Evolutionary conservation across 768 basidiomycete genomes (phyloP).

Genomic region (Phylloporus scabripes): DNA sequence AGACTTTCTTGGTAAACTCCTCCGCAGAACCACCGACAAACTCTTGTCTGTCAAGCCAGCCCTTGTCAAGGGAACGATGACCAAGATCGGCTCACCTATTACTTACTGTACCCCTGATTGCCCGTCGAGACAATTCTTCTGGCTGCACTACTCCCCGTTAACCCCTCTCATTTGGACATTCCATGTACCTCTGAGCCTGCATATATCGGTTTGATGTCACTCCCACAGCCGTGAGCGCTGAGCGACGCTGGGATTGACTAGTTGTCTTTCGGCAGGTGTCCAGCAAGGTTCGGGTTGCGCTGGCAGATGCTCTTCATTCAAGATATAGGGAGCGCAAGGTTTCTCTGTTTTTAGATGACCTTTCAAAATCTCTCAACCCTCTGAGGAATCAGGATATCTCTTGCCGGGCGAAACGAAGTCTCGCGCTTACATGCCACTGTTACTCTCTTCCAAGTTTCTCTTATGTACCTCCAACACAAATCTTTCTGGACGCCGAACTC

Average conservation of each 20-base stretch:
- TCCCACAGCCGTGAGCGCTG: constrained; percentile 44
- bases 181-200: constrained; percentile 28
- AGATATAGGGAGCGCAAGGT: constrained; percentile 18
- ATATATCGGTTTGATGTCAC: constrained; percentile 37
- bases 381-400: constrained; percentile 19
- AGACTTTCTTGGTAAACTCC: constrained; percentile 18
- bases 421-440: constrained; percentile 8
- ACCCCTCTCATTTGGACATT: constrained; percentile 3
- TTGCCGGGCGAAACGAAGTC: constrained; percentile 12
- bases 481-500: constrained; percentile 24
- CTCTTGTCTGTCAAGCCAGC: constrained; percentile 11
- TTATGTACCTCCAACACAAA: constrained; percentile 2
- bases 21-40: constrained; percentile 1
- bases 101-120: too few relatives aligned
- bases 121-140: constrained; percentile 39
- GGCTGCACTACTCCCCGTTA: constrained; percentile 30
- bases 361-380: constrained; percentile 13
- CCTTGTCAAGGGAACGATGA: constrained; percentile 5
- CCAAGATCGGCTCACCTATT: too few relatives aligned
- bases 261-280: constrained; percentile 25
- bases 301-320: constrained; percentile 26
- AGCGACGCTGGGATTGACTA: constrained; percentile 23
- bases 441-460: constrained; percentile 12
- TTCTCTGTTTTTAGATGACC: constrained; percentile 19
- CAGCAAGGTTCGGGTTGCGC: constrained; percentile 13